Evolutionary conservation across 2,329 filamentous ascomycete genomes (phyloP), one percentile per base, ranked within the genome.

Genomic region (Achaetomium macrosporum): DNA sequence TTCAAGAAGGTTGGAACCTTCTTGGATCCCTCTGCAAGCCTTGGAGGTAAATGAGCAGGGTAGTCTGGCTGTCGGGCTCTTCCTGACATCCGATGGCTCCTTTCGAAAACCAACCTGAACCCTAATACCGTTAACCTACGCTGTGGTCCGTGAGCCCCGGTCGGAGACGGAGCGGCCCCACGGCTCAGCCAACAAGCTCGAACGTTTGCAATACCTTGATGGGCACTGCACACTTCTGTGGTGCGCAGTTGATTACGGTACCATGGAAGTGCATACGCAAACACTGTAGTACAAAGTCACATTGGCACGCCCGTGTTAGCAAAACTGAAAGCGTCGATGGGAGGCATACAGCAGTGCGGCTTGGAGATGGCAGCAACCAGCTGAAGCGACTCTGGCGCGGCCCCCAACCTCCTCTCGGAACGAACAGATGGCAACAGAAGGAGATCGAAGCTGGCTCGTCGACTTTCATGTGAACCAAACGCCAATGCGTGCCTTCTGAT

Each of bases 341-440:
- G 33, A n/a, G 29, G 10, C 47, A 35, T 35, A 31, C 43, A 51
- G 19, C 25, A 39, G 13, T 47, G 47, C 39, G 51, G 51, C 47
- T n/a, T 30, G 25, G n/a, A 8, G 40, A 43, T n/a, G n/a, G n/a
- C 42, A 47, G 29, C 42, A 33, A 43, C 19, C 25, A 35, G 39
- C 39, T 51, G 47, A 54, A 40, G 53, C 48, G n/a, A 25, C 13
- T 16, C 40, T 43, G 42, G 33, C 31, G 47, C 47, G 15, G 47
- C 43, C 52, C 47, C 43, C 47, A 47, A 33, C 36, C 19, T 15
- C 43, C n/a, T 15, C 9, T 11, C 11, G 10, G 16, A 35, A 5
- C 13, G 42, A 30, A 10, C 8, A 33, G 35, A 41, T 16, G 36
- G 12, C 6, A 3, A 29, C 19, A 17, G 49, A 49, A 46, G 42